Conservation (phyloP, 257 asterid species). For the Salvia hispanica region DNA sequence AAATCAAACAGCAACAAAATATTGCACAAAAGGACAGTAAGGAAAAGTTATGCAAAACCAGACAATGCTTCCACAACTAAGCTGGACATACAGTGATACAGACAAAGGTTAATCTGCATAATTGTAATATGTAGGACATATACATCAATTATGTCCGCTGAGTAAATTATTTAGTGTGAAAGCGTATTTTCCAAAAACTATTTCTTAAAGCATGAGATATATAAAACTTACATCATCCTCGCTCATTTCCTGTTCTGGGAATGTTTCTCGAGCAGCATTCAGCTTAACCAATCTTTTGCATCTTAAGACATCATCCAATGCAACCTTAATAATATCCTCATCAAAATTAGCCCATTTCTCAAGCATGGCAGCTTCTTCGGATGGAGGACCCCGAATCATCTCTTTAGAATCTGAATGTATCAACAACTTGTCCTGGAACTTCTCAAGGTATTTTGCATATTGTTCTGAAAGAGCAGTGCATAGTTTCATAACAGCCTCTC, state of each 20-base stretch:
- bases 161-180: conserved; percentile 1
- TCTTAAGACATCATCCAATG: conserved; percentile 66
- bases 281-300: conserved; percentile 56
- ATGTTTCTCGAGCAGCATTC: conserved; percentile 40
- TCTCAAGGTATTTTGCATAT: conserved; percentile 60
- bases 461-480: conserved; percentile 70
- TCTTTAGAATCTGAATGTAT: conserved; percentile 40
- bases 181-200: conserved; percentile 14
- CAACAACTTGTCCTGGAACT: conserved; percentile 50
- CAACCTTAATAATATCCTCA: conserved; percentile 54
- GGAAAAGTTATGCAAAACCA: conserved; percentile 31
- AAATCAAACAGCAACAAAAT: conserved; percentile 28
- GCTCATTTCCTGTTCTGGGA: conserved; percentile 39
- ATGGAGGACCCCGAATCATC: conserved; percentile 39
- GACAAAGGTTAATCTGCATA: conserved; percentile 2
- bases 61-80: conserved; percentile 27
- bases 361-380: conserved; percentile 34
- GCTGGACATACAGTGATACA: conserved; percentile 8
- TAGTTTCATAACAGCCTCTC: conserved; percentile 69
- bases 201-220: conserved; percentile 17
- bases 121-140: conserved; percentile 1
- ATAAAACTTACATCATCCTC: conserved; percentile 52
- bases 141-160: neutral
- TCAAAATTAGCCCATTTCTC: conserved; percentile 81
- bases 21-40: conserved; percentile 33